Conservation (phyloP, 2,329 filamentous ascomycete genomes). For the Colletotrichum plurivorum region DNA sequence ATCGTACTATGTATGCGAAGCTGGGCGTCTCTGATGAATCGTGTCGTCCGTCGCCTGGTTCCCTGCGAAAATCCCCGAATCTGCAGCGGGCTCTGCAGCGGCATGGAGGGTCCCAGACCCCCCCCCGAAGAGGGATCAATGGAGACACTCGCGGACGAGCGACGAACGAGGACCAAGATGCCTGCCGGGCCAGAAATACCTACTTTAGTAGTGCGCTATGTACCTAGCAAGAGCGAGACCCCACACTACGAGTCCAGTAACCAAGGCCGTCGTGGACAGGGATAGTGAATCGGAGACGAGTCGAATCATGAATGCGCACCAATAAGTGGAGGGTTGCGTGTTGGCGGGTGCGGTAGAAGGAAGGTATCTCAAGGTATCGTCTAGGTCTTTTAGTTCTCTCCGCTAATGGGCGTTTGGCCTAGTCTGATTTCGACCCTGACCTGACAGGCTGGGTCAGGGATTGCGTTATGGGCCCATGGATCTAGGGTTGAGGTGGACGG, state of each 20-base stretch:
- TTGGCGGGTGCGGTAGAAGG: conserved; percentile 24
- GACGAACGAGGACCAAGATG: conserved; percentile 32
- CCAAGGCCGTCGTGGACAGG: conserved; percentile 27
- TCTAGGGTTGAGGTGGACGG: conserved; percentile 25
- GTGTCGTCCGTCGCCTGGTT: conserved; percentile 18
- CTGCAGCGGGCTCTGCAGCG: conserved; percentile 39
- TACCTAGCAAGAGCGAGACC: neutral
- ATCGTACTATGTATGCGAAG: conserved; percentile 4
- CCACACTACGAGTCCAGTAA: conserved; percentile 24
- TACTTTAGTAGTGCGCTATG: neutral
- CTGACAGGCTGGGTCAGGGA: conserved; percentile 32
- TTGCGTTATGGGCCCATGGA: conserved; percentile 30
- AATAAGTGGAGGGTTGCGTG: conserved; percentile 34
- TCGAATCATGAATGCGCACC: conserved; percentile 30
- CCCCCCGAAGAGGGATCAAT: conserved; percentile 24
- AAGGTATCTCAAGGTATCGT: conserved; percentile 29
- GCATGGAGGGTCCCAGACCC: conserved; percentile 34
- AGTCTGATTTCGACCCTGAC: conserved; percentile 8
- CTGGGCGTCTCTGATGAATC: conserved; percentile 22
- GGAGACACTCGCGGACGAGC: conserved; percentile 24
- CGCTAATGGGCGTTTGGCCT: conserved; percentile 20
- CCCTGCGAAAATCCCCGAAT: conserved; percentile 39
- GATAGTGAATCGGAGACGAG: conserved; percentile 36
- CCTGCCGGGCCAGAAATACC: conserved; percentile 22
- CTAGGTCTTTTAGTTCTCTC: neutral